These are phyloP conservation scores for Vitis cinerea DNA, from an alignment of 164 flowering plant genomes.

Conservation along the genomic window DNA sequence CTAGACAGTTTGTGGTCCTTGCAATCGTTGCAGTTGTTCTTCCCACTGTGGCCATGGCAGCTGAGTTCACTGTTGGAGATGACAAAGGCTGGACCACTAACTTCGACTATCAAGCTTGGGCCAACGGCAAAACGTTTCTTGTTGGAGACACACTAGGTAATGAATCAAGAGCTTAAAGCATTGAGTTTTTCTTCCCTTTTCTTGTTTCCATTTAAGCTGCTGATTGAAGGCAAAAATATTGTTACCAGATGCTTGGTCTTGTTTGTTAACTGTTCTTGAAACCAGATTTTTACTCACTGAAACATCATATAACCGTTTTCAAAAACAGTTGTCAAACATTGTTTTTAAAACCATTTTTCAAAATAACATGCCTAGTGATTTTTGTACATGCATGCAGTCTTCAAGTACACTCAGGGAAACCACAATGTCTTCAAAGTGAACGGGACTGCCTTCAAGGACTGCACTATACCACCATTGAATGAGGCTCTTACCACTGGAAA, in stretches of 20 bases:
- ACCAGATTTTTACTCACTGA: too few relatives aligned
- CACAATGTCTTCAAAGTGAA: slow-evolving; percentile 14
- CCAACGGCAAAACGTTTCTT: background rate
- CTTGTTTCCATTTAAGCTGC: too few relatives aligned
- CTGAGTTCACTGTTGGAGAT: slow-evolving; percentile 2
- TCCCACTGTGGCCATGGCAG: slow-evolving; percentile 9
- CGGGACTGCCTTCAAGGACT: slow-evolving; percentile 1
- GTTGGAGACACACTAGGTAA: slow-evolving; percentile 5
- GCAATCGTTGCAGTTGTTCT: slow-evolving; percentile 6
- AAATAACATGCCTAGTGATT: too few relatives aligned
- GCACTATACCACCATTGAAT: background rate
- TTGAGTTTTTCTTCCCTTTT: too few relatives aligned
- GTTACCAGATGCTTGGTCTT: too few relatives aligned
- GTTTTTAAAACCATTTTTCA: background rate
- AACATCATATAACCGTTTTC: too few relatives aligned
- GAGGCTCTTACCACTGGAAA: slow-evolving; percentile 1
- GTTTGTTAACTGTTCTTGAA: too few relatives aligned
- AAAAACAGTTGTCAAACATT: too few relatives aligned
- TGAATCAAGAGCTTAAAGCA: background rate
- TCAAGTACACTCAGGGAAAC: background rate
- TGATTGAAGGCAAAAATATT: too few relatives aligned
- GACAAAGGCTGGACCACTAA: background rate
- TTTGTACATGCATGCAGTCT: slow-evolving; percentile 1
- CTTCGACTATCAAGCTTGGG: background rate
- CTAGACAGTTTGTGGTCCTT: slow-evolving; percentile 1